These are phyloP conservation scores for Monosporascus cannonballus DNA, from an alignment of 2,329 filamentous ascomycete species.

Conservation along the genomic window DNA sequence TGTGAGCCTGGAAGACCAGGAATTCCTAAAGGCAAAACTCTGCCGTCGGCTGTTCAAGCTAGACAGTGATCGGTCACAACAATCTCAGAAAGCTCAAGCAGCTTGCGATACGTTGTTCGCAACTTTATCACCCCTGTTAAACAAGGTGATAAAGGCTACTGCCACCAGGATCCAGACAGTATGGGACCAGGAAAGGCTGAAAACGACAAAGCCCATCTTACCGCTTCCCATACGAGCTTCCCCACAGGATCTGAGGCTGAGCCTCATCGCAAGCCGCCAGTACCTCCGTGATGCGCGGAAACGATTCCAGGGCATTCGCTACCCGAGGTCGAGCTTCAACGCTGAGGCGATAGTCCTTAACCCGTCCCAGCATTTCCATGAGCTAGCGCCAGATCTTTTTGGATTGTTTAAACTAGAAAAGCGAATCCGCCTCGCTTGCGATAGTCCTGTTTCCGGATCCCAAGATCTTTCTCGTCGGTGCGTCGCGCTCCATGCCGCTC, in stretches of 20 bases:
- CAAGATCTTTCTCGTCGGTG: conserved; percentile 2
- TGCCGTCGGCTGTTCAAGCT: conserved; percentile 54
- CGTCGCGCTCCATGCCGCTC: conserved; percentile 22
- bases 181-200: conserved; percentile 34
- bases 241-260: conserved; percentile 24
- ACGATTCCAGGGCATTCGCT: conserved; percentile 1
- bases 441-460: not conserved
- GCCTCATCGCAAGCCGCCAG: conserved; percentile 30
- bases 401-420: conserved; percentile 11
- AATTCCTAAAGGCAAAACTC: conserved; percentile 44
- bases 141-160: conserved; percentile 19
- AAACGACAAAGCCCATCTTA: conserved; percentile 32
- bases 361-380: conserved; percentile 6
- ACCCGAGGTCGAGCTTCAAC: not conserved
- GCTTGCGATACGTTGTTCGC: conserved; percentile 25
- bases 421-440: not conserved
- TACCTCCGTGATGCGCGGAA: conserved; percentile 20
- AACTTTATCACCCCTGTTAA: conserved; percentile 20
- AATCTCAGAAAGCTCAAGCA: conserved; percentile 3
- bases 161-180: conserved; percentile 20
- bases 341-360: not conserved
- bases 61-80: conserved; percentile 30
- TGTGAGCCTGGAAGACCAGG: conserved; percentile 29
- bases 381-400: conserved; percentile 5
- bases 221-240: conserved; percentile 32